Base-by-base conservation (phyloP, 2,329 filamentous ascomycete species). In the Diaporthe vaccinii region DNA sequence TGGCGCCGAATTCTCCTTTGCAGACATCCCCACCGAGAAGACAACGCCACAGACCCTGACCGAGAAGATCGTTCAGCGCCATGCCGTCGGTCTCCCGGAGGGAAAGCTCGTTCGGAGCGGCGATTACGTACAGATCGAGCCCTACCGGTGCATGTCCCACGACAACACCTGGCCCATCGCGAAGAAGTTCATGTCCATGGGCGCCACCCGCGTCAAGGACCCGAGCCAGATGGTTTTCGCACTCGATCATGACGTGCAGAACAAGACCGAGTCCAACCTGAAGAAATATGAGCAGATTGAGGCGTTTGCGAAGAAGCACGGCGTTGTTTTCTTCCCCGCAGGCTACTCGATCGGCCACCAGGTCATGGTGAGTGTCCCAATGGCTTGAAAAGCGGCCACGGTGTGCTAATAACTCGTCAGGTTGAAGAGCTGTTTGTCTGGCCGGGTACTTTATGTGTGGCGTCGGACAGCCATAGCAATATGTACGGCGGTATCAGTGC, bases 331-430 rank as follows among this genome's bases (percentile, higher is more conserved):
- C 82, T 98, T 93, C 80, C 92, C 92, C 7, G 93, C 94, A 0
- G 94, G 94, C 1, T 85, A 91, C 59, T 95, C 95, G 17, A 98
- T 98, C 80, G 96, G 95, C 0, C 96, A 98, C 82, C 96, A 98
- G 83, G 93, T 96, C 79, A 95, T 97, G 93, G 91, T 69, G 34
- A 41, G 65, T 69, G n/a, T 28, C 22, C n/a, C 65, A 12, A 15
- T 98, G n/a, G 44, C 69, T 25, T 22, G 36, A 31, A 25, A 25
- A 15, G 17, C 25, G 10, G 34, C 34, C 31, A 4, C 5, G 25
- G 8, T 61, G 25, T 46, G 44, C 57, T 72, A 62, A 70, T 22
- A 46, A n/a, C 20, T 22, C 17, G 15, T 25, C 65, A 69, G 65
- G 75, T 75, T 0, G 95, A 98, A 82, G 95, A 95, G 82, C 93